Evolutionary conservation across 805 yeast species (phyloP), one percentile per base, ranked within the genome.

Genomic region (Tetrapisispora fleetii): DNA sequence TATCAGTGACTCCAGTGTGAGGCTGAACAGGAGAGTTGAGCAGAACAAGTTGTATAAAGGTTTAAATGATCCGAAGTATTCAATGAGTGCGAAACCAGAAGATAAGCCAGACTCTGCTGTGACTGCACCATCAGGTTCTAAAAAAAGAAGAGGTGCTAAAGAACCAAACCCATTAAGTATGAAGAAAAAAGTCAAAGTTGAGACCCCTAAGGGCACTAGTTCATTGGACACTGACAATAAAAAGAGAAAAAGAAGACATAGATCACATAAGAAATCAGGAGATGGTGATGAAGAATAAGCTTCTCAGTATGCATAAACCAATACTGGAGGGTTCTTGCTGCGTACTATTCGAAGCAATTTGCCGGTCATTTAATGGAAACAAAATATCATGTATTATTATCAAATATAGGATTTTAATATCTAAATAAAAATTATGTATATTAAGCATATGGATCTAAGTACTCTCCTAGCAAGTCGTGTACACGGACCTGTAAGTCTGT

Each of bases 161-260:
- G 90, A 77, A 30, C 96, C 96, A 7, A 91, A 91, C 63, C 97
- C 98, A 1, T 70, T 91, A 57, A 89, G 97, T 69, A 71, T 88
- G 46, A 89, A 87, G 69, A 88, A 83, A 73, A 83, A 81, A 18
- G 27, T 4, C 3, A 33, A 45, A 24, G 10, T 16, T 10, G 37
- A 32, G 14, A 22, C 27, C 4, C 33, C 9, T 16, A 10, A 7
- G 18, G 11, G 7, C 11, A n/a, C 10, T 11, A 7, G 16, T 39
- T 35, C 11, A 17, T 18, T 14, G 28, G 14, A 40, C 2, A n/a
- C 9, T 4, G 40, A 33, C 16, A 36, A 18, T 11, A 46, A 46
- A 17, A 36, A 28, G 24, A 46, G 43, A 35, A 46, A 24, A 28
- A 46, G 48, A 35, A 40, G 24, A 28, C 48, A 46, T 19, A 40